Evolutionary conservation across 176 grass and related monocot species (phyloP), one percentile per base, ranked within the genome.

Genomic region (Saccharum officinarum): DNA sequence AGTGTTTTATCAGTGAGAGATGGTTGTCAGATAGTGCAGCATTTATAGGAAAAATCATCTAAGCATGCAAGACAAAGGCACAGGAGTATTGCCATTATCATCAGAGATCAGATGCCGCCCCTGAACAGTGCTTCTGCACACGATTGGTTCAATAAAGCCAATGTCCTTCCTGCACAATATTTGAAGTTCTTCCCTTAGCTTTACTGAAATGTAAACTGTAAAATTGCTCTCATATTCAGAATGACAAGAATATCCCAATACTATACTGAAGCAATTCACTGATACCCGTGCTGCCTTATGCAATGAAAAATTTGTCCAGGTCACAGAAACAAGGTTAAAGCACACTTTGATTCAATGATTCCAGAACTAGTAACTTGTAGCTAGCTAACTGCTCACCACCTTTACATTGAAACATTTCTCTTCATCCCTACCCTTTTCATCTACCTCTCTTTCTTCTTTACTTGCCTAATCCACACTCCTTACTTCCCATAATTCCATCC

Each of bases 121-220:
- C 73, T 94, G 97, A 80, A 99, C 90, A 86, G 97, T 99, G 85
- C 77, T 94, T 69, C 84, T 94, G 78, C 97, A 98, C 15, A 78
- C 71, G 79, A 80, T 77, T 44, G 75, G 79, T 85, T 75, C 49
- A n/a, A 25, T 30, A 71, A 94, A 62, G 49, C 89, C 87, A 82
- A 93, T 94, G 28, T 92, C 93, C 47, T 90, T 98, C 91, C 97
- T 99, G 81, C 64, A 82, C 1, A 8, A 79, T 30, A 76, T 45
- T 80, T 78, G 15, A 30, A 75, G 40, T 0, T 46, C 3, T 25
- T 28, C 37, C 6, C 76, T 59, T 54, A 76, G 23, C 17, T 22
- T 38, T 57, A 75, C 10, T 74, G 36, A 40, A 84, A 65, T 54
- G 50, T 65, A 73, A 7, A 73, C 41, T 47, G 23, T 26, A 47